A percentile compares a stretch with the other conserved stretches of the same genome.
Evolutionary conservation across 768 basidiomycete species (phyloP).

Genomic region (Heimioporus sp.): DNA sequence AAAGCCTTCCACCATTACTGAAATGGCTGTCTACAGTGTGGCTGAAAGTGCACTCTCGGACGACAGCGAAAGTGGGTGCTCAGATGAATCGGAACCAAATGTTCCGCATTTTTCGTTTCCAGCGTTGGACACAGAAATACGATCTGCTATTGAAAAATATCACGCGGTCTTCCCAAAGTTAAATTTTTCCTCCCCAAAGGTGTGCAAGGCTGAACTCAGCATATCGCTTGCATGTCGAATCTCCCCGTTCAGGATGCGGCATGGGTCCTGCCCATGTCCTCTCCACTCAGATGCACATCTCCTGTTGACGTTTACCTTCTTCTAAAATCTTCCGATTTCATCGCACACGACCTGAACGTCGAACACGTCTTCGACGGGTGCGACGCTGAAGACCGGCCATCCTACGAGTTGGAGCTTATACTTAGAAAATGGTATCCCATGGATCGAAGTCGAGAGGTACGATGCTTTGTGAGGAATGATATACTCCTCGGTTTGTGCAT

Average conservation of each 20-base stretch:
- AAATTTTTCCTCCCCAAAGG: slow-evolving; percentile 94
- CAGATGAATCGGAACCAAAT: slow-evolving; percentile 36
- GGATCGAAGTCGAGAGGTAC: slow-evolving; percentile 78
- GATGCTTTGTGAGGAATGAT: slow-evolving; percentile 84
- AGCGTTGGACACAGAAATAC: slow-evolving; percentile 72
- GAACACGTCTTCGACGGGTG: slow-evolving; percentile 70
- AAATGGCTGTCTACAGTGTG: slow-evolving; percentile 36
- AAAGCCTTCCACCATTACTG: not conserved
- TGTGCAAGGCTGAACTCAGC: slow-evolving; percentile 28
- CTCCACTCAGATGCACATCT: slow-evolving; percentile 82
- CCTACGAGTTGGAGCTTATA: slow-evolving; percentile 77
- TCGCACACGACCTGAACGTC: slow-evolving; percentile 70
- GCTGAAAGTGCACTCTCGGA: slow-evolving; percentile 59
- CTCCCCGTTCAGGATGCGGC: slow-evolving; percentile 70
- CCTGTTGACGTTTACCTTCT: slow-evolving; percentile 90
- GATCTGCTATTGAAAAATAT: slow-evolving; percentile 61
- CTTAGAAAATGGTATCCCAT: slow-evolving; percentile 89
- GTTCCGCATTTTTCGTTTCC: slow-evolving; percentile 65
- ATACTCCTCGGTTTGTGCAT: slow-evolving; percentile 60
- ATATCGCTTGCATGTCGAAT: not conserved
- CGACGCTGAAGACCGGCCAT: slow-evolving; percentile 9
- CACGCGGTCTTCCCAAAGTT: slow-evolving; percentile 93
- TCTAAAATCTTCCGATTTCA: slow-evolving; percentile 90
- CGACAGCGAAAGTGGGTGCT: slow-evolving; percentile 41
- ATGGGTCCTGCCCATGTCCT: slow-evolving; percentile 83